Evolutionary conservation across 2,329 filamentous ascomycete genomes (phyloP).

Genomic region (Aspergillus proliferans): DNA sequence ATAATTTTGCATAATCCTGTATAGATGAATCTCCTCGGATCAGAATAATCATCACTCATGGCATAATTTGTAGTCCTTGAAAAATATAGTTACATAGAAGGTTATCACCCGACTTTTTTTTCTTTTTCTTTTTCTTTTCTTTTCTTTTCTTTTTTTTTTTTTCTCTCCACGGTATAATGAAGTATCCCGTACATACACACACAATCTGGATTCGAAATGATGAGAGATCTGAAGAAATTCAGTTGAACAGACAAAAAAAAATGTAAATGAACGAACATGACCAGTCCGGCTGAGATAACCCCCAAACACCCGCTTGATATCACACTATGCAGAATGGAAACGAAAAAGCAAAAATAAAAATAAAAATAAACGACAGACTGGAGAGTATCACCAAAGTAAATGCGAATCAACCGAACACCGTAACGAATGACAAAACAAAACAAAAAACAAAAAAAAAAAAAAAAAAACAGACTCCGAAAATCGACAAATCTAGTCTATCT

Average conservation of each 20-base stretch:
- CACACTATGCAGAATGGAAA: not conserved
- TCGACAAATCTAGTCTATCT: constrained; percentile 2
- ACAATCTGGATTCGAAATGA: not conserved
- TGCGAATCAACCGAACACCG: not conserved
- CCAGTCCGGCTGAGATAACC: not conserved
- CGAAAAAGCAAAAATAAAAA: constrained; percentile 1
- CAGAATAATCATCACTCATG: too few relatives aligned
- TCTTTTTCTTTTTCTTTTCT: not conserved
- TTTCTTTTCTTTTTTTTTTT: not conserved
- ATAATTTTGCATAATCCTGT: too few relatives aligned
- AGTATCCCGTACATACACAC: not conserved
- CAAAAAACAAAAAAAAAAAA: not conserved
- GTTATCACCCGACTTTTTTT: not conserved
- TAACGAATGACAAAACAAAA: constrained; percentile 1
- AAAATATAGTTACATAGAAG: not conserved
- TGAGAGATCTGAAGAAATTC: not conserved
- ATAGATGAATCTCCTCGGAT: too few relatives aligned
- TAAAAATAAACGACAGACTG: not conserved
- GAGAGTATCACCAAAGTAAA: not conserved
- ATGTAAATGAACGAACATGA: not conserved
- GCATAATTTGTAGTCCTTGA: not conserved
- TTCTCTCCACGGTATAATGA: not conserved
- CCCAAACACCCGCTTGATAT: not conserved
- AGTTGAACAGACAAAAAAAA: not conserved
- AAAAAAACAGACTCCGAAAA: constrained; percentile 3